These are phyloP conservation scores for Candida qinlingensis DNA, from an alignment of 805 yeast genomes.

Conservation along the genomic window DNA sequence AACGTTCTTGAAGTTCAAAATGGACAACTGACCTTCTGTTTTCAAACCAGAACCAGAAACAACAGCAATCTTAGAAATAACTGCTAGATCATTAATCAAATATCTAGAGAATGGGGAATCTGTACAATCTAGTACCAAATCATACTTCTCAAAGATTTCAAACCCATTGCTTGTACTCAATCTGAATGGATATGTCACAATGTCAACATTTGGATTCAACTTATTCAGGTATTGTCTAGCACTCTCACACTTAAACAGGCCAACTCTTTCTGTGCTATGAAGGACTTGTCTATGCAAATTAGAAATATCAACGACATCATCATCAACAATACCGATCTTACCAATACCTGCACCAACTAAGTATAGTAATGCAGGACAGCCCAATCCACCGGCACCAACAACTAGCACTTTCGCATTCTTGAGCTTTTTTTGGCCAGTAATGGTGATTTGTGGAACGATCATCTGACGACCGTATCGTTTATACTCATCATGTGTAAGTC, in stretches of 20 bases:
- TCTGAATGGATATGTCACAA: slow-evolving; percentile 46
- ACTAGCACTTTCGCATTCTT: slow-evolving; percentile 61
- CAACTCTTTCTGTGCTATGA: slow-evolving; percentile 64
- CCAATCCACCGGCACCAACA: slow-evolving; percentile 95
- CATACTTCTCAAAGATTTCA: slow-evolving; percentile 57
- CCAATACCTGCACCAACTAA: slow-evolving; percentile 89
- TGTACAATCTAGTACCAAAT: slow-evolving; percentile 85
- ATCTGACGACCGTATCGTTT: slow-evolving; percentile 88
- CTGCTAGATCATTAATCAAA: slow-evolving; percentile 80
- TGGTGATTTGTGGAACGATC: slow-evolving; percentile 72
- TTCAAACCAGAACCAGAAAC: slow-evolving; percentile 90
- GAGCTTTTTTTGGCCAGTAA: slow-evolving; percentile 51
- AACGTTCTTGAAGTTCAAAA: slow-evolving; percentile 54
- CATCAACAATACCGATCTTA: slow-evolving; percentile 77
- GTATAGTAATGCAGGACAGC: slow-evolving; percentile 86
- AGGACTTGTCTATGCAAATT: slow-evolving; percentile 88
- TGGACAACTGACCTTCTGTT: slow-evolving; percentile 84
- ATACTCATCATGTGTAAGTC: slow-evolving; percentile 57
- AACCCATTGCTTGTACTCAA: slow-evolving; percentile 56
- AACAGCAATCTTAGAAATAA: slow-evolving; percentile 58
- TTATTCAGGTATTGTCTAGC: slow-evolving; percentile 50
- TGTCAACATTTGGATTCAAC: slow-evolving; percentile 65
- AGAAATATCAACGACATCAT: slow-evolving; percentile 77
- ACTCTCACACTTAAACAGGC: slow-evolving; percentile 71
- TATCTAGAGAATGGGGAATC: slow-evolving; percentile 89